Evolutionary conservation across 192 early-diverging fungal genomes (phyloP), one percentile per base, ranked within the genome.

Genomic region (Phycomyces nitens): DNA sequence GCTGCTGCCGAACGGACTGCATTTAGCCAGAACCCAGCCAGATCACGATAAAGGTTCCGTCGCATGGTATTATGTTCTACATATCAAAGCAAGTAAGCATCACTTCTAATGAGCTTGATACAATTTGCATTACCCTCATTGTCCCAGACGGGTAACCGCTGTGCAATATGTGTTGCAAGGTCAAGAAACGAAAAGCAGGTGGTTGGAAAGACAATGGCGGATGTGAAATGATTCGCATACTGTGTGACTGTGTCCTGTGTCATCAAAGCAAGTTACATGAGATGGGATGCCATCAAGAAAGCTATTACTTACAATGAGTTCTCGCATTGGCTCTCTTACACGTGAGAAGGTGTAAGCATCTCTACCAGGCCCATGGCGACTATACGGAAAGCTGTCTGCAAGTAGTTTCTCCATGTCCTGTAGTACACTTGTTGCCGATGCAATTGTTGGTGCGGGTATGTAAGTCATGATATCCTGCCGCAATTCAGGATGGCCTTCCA

Each of bases 301-400:
- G 22, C 21, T 11, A 20, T 0, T 4, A 58, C 70, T 49, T 78
- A 83, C 86, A 21, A 78, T 71, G 20, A 96, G 78, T 58, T 96
- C 92, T 3, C 80, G 73, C 21, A 97, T 72, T 8, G 79, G 76
- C 44, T 88, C 85, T 63, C 84, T 80, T 47, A 96, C 92, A 58
- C 96, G 82, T 71, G 90, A 87, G 76, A 86, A 96, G 6, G 92
- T 85, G 75, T 99, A 99, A 73, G 93, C 90, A 73, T 96, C 94
- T 24, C 80, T 76, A 0, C 72, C 65, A 20, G 85, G 83, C 15
- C 94, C 95, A 47, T 81, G 80, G 65, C 89, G 86, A 58, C 83
- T 89, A 80, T 96, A 99, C 0, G 95, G 95, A 72, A 94, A 96
- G 3, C 87, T 82, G 3, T 86, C 87, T 56, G 81, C 73, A 53